Evolutionary conservation across 768 basidiomycete species (phyloP), one percentile per base, ranked within the genome.

Genomic region (Lentinus brumalis): DNA sequence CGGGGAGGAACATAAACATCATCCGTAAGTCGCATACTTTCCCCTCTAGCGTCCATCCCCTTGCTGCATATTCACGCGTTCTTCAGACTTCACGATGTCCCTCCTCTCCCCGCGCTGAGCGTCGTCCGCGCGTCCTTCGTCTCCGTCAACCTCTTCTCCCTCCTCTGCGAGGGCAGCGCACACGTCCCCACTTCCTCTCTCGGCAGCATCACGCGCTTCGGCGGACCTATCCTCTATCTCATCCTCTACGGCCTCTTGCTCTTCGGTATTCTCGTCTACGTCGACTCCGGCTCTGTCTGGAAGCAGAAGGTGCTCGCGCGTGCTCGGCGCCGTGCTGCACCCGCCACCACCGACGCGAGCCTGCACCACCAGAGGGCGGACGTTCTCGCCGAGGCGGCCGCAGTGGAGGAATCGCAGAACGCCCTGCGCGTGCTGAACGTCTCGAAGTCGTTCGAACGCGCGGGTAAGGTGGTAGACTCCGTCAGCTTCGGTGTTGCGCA

Each of bases 141-240:
- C 16, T 88, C 91, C 0, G 79, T 89, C 63, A 92, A 92, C 67
- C 72, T 91, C 3, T 94, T 92, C 73, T 86, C 85, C 14, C 75
- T 92, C 3, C 81, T 91, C 4, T 92, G 91, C 66, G 74, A 85
- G 58, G 87, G 86, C 9, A 72, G 76, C 4, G 77, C 75, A 18
- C 70, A 75, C 1, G 79, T 85, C 35, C 79, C 79, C 0, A 62
- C 79, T 0, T 66, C 78, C 0, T 80, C 83, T 1, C 74, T 86
- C 60, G 83, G 84, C 7, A 66, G 73, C 31, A 83, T 93, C 61
- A 74, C 76, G 56, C 79, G 82, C 66, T 92, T 79, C 59, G 91
- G 91, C 4, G 88, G 89, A 10, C 91, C 91, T 0, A 91, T 92
- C 59, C 66, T 83, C 10, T 93, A 92, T 69, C 82, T 92, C 53